Conservation (phyloP, 768 basidiomycete genomes). For the Coprinopsis cinerea region DNA sequence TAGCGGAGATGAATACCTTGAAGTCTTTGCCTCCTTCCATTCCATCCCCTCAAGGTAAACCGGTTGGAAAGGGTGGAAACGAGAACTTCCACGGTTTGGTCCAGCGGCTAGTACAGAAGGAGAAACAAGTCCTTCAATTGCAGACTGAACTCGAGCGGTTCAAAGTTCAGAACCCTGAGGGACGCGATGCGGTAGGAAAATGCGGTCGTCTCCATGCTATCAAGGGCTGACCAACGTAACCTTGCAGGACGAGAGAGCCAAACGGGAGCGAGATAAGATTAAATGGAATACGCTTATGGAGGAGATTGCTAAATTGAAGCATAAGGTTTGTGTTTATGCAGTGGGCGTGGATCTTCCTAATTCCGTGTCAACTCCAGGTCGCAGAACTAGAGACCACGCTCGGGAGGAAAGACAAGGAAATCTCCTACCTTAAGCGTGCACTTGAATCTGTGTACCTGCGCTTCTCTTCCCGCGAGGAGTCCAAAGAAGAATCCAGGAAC, state of each 20-base stretch:
- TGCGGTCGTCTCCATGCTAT: too few species aligned
- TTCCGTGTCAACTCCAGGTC: slow-evolving; percentile 39
- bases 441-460: slow-evolving; percentile 82
- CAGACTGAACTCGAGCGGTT: slow-evolving; percentile 65
- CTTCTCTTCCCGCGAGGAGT: slow-evolving; percentile 57
- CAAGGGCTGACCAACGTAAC: too few species aligned
- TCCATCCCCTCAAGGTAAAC: slow-evolving; percentile 31
- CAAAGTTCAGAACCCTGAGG: slow-evolving; percentile 54
- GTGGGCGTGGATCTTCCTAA: slow-evolving; percentile 7
- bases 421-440: slow-evolving; percentile 74
- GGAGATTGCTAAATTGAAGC: slow-evolving; percentile 67
- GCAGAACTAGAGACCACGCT: slow-evolving; percentile 44
- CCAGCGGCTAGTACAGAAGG: slow-evolving; percentile 77
- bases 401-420: slow-evolving; percentile 62
- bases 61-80: slow-evolving; percentile 41
- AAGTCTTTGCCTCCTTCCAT: slow-evolving; percentile 42
- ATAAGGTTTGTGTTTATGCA: slow-evolving; percentile 43
- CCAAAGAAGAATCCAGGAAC: slow-evolving; percentile 36
- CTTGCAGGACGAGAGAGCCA: slow-evolving; percentile 67
- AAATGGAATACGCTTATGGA: slow-evolving; percentile 71
- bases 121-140: slow-evolving; percentile 75
- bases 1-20: slow-evolving; percentile 63
- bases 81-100: slow-evolving; percentile 73
- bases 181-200: slow-evolving; percentile 51
- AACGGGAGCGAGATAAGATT: slow-evolving; percentile 66